Evolutionary conservation across 2,329 filamentous ascomycete genomes (phyloP).

Genomic region (Scytalidium lignicola): DNA sequence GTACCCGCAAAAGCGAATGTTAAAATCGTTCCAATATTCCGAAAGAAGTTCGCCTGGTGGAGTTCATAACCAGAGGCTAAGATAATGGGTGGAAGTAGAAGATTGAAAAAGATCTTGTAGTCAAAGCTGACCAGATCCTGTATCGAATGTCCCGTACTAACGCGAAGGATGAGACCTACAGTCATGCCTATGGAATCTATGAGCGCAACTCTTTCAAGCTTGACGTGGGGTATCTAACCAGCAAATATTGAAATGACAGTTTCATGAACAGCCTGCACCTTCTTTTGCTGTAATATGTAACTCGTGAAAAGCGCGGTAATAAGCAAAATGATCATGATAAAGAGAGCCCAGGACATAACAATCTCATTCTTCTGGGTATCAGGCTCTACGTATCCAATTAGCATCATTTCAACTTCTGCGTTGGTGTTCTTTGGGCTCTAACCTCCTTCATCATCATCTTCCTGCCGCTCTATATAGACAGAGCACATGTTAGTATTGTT

Average conservation of each 20-base stretch:
- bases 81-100: constrained; percentile 97
- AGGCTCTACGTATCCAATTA: constrained; percentile 42
- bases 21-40: constrained; percentile 93
- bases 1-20: constrained; percentile 97
- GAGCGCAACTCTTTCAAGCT: neutral
- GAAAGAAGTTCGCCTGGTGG: constrained; percentile 98
- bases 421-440: constrained; percentile 4
- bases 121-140: constrained; percentile 92
- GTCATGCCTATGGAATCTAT: constrained; percentile 68
- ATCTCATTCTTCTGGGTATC: constrained; percentile 91
- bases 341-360: constrained; percentile 92
- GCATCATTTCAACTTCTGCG: constrained; percentile 13
- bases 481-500: constrained; percentile 15
- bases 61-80: constrained; percentile 94
- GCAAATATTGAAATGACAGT: constrained; percentile 98
- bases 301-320: constrained; percentile 94
- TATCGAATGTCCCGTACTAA: constrained; percentile 77
- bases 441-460: constrained; percentile 22
- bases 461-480: constrained; percentile 23
- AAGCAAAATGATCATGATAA: constrained; percentile 91
- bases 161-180: constrained; percentile 80
- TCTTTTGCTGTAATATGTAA: constrained; percentile 93
- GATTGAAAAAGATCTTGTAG: constrained; percentile 99
- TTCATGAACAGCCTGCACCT: constrained; percentile 95
- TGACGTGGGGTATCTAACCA: constrained; percentile 44